These are phyloP conservation scores for Pyrenopolyporus hunteri DNA, from an alignment of 495 filamentous ascomycete species.

Conservation along the genomic window DNA sequence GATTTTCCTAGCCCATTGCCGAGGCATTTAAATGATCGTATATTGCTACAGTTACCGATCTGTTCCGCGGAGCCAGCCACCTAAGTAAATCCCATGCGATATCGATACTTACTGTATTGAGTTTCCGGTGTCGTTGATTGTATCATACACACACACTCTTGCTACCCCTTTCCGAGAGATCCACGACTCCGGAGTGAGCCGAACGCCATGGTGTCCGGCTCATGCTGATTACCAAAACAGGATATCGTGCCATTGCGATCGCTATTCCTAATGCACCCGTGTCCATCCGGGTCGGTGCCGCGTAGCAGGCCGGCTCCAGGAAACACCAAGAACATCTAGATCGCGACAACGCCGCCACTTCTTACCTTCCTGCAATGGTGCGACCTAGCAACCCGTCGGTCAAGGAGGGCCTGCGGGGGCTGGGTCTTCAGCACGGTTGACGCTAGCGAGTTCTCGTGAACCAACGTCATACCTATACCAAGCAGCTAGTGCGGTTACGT, in stretches of 20 bases:
- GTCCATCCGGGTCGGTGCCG: background rate
- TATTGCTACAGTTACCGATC: background rate
- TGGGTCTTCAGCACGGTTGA: slow-evolving; percentile 2
- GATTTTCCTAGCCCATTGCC: background rate
- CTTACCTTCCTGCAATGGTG: background rate
- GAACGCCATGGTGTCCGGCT: background rate
- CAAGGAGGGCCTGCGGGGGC: slow-evolving; percentile 17
- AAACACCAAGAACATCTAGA: slow-evolving; percentile 9
- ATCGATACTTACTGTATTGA: too few species aligned
- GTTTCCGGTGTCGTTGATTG: slow-evolving; percentile 4
- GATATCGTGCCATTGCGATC: slow-evolving; percentile 14
- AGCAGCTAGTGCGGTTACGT: slow-evolving; percentile 10
- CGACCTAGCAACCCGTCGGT: slow-evolving; percentile 1
- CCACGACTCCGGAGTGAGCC: slow-evolving; percentile 29
- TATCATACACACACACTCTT: background rate
- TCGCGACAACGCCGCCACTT: slow-evolving; percentile 1
- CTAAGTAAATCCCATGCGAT: too few species aligned
- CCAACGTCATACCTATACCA: slow-evolving; percentile 28
- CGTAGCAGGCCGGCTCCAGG: background rate
- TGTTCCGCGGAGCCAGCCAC: background rate
- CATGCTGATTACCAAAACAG: slow-evolving; percentile 3
- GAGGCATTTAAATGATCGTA: too few species aligned
- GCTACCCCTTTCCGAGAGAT: slow-evolving; percentile 4
- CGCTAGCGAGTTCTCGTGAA: background rate
- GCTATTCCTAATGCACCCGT: slow-evolving; percentile 4